phyloP scores from a whole-genome alignment of 768 basidiomycete genomes.

The Lactifluus subvellereus region DNA sequence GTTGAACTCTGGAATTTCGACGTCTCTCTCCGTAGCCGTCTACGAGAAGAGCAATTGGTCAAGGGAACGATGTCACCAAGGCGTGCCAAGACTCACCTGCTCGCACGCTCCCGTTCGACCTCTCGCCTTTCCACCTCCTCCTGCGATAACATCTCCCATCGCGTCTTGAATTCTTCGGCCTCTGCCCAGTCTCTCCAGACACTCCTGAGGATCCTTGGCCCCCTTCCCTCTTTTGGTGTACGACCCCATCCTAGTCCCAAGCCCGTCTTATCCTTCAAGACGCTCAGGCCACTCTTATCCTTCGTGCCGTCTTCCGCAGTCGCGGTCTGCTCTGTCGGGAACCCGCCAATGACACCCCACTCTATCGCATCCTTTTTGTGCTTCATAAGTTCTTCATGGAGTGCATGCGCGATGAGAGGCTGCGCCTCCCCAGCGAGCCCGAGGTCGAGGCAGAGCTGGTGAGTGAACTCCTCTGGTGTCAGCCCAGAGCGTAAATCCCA shows the following conservation, averaged over 20 bases:
- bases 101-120: slow-evolving; percentile 79
- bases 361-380: slow-evolving; percentile 95
- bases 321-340: slow-evolving; percentile 35
- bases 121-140: slow-evolving; percentile 93
- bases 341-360: slow-evolving; percentile 77
- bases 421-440: slow-evolving; percentile 83
- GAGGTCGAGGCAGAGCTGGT: slow-evolving; percentile 75
- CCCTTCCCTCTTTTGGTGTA: slow-evolving; percentile 72
- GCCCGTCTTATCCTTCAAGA: slow-evolving; percentile 79
- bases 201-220: slow-evolving; percentile 75
- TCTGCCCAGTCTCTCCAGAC: slow-evolving; percentile 97
- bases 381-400: slow-evolving; percentile 92
- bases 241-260: slow-evolving; percentile 70
- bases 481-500: slow-evolving; percentile 96
- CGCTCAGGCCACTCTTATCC: slow-evolving; percentile 46
- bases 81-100: slow-evolving; percentile 42
- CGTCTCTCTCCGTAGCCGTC: slow-evolving; percentile 58
- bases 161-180: slow-evolving; percentile 83
- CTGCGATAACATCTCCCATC: slow-evolving; percentile 76
- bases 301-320: slow-evolving; percentile 33
- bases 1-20: slow-evolving; percentile 52
- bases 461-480: slow-evolving; percentile 82
- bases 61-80: neutral
- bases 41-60: slow-evolving; percentile 26
- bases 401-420: slow-evolving; percentile 85